These are phyloP conservation scores for Aureobasidium sp. DNA, from an alignment of 2,329 filamentous ascomycete species.

Conservation along the genomic window DNA sequence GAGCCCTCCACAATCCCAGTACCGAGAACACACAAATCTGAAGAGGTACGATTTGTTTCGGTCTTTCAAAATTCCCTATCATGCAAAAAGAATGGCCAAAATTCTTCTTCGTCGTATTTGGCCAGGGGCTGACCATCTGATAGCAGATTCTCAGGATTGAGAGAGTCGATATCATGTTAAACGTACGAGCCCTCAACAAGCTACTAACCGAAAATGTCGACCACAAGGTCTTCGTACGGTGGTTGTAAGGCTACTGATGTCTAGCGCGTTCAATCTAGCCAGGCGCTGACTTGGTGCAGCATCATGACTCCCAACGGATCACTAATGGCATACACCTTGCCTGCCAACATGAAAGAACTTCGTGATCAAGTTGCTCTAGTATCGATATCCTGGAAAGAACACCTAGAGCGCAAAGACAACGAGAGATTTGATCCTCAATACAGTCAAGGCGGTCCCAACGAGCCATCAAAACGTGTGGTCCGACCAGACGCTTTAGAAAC, in stretches of 20 bases:
- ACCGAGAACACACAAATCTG: not conserved
- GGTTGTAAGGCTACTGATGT: slow-evolving; percentile 28
- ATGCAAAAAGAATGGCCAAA: too few species aligned
- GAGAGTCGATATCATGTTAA: slow-evolving; percentile 30
- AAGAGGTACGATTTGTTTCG: not conserved
- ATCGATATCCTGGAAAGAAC: slow-evolving; percentile 43
- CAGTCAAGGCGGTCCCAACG: slow-evolving; percentile 16
- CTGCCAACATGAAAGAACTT: slow-evolving; percentile 40
- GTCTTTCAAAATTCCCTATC: too few species aligned
- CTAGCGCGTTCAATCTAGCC: not conserved
- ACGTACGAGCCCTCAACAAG: slow-evolving; percentile 35
- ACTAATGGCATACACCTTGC: slow-evolving; percentile 41
- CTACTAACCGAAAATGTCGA: slow-evolving; percentile 37
- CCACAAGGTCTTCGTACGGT: slow-evolving; percentile 34
- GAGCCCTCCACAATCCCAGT: not conserved
- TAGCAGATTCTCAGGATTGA: not conserved
- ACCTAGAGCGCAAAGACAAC: slow-evolving; percentile 21
- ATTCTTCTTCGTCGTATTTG: not conserved
- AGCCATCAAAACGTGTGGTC: not conserved
- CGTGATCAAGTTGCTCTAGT: slow-evolving; percentile 42
- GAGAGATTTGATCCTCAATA: slow-evolving; percentile 19
- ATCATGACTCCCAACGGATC: slow-evolving; percentile 46
- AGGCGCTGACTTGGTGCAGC: slow-evolving; percentile 20
- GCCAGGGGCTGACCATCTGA: not conserved
- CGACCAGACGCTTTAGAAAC: slow-evolving; percentile 29